phyloP scores from a whole-genome alignment of 805 yeast genomes.

The Alloascoidea africana region DNA sequence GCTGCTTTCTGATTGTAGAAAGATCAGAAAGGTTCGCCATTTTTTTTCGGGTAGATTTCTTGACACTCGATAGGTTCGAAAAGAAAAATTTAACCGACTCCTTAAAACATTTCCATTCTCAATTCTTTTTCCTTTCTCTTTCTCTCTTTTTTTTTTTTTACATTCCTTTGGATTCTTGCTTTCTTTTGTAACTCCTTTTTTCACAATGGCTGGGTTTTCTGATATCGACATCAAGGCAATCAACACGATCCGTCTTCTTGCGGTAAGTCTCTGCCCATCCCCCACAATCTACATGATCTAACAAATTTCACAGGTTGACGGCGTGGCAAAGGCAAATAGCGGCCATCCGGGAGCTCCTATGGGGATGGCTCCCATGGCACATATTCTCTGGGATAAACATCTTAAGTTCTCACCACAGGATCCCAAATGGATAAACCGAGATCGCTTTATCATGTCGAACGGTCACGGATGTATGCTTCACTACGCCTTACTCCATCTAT shows the following conservation, averaged over 20 bases:
- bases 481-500: constrained; percentile 72
- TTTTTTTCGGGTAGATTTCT: too few relatives aligned
- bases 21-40: too few relatives aligned
- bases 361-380: constrained; percentile 95
- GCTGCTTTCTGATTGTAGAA: too few relatives aligned
- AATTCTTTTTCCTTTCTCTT: too few relatives aligned
- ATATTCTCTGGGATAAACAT: constrained; percentile 58
- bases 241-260: constrained; percentile 76
- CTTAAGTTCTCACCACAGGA: constrained; percentile 82
- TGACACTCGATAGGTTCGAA: too few relatives aligned
- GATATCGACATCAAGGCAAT: constrained; percentile 64
- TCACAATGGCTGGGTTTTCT: constrained; percentile 25
- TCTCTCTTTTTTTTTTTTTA: constrained; percentile 10
- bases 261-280: constrained; percentile 24
- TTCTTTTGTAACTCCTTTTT: constrained; percentile 8
- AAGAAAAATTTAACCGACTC: too few relatives aligned
- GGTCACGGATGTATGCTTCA: constrained; percentile 93
- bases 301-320: constrained; percentile 36
- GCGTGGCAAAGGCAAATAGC: constrained; percentile 76
- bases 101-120: too few relatives aligned
- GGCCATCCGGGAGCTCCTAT: constrained; percentile 99
- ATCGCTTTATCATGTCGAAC: constrained; percentile 86
- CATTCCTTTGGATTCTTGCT: constrained; percentile 2
- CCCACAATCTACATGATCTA: constrained; percentile 5
- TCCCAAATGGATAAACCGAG: constrained; percentile 90